Percentiles rank a stretch among this genome's conserved stretches.
phyloP scores from a whole-genome alignment of 106 monocot species.

The Ottelia alismoides region DNA sequence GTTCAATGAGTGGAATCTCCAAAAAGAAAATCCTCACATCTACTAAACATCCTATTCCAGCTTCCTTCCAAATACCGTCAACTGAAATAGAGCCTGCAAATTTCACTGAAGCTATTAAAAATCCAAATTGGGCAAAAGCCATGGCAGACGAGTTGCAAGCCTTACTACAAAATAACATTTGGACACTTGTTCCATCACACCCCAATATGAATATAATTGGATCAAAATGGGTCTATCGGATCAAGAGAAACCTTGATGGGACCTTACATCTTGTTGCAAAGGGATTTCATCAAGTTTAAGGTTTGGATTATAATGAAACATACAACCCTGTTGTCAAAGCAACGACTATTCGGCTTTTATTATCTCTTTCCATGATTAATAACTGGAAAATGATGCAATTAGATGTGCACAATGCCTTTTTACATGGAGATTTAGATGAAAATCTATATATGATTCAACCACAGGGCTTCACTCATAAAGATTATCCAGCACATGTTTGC shows the following conservation, averaged over 20 bases:
- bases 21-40: background rate
- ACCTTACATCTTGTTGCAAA: background rate
- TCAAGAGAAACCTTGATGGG: background rate
- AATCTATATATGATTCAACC: background rate
- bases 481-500: background rate
- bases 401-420: background rate
- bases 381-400: background rate
- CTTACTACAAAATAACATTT: background rate
- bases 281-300: background rate
- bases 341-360: background rate
- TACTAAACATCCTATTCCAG: background rate
- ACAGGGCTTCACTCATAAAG: background rate
- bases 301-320: slow-evolving; percentile 2
- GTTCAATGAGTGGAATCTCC: background rate
- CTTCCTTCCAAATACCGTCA: background rate
- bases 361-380: background rate
- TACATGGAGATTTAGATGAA: background rate
- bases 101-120: background rate
- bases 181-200: background rate
- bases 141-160: background rate
- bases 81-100: background rate
- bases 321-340: slow-evolving; percentile 2
- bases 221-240: background rate
- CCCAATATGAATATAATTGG: background rate
- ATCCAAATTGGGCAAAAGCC: background rate